phyloP scores from a whole-genome alignment of 805 yeast genomes.

The Clavispora vitiphila region DNA sequence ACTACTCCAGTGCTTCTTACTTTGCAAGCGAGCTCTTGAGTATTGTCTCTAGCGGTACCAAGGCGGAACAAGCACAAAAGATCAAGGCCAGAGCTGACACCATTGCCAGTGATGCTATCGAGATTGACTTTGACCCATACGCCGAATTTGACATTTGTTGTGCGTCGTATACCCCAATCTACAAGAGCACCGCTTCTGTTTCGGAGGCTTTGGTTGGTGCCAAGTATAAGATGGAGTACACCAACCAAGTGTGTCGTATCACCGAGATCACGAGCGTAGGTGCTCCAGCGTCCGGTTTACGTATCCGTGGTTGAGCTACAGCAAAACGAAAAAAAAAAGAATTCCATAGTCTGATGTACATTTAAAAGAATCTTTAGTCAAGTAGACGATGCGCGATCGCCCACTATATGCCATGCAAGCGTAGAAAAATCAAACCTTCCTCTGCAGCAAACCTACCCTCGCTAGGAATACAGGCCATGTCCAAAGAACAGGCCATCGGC shows the following conservation, averaged over 20 bases:
- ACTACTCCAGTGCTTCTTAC: conserved; percentile 80
- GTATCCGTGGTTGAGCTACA: conserved; percentile 34
- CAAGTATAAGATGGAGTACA: conserved; percentile 67
- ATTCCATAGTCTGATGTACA: background rate
- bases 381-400: background rate
- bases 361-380: background rate
- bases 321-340: background rate
- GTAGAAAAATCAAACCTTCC: background rate
- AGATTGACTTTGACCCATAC: conserved; percentile 87
- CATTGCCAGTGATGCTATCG: conserved; percentile 78
- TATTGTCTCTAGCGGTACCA: conserved; percentile 65
- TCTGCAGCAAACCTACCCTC: background rate
- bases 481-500: conserved; percentile 38
- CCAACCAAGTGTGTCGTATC: conserved; percentile 74
- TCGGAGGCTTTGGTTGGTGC: conserved; percentile 88
- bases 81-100: conserved; percentile 77
- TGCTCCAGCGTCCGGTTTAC: conserved; percentile 86
- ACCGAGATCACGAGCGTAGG: conserved; percentile 79
- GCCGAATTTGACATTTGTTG: conserved; percentile 91
- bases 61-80: conserved; percentile 85
- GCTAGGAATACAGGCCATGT: conserved; percentile 6
- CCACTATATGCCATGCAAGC: background rate
- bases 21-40: conserved; percentile 83
- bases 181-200: conserved; percentile 63
- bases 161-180: conserved; percentile 81